Evolutionary conservation across 495 filamentous ascomycete genomes (phyloP), one percentile per base, ranked within the genome.

Genomic region (Penicillium turbatum): DNA sequence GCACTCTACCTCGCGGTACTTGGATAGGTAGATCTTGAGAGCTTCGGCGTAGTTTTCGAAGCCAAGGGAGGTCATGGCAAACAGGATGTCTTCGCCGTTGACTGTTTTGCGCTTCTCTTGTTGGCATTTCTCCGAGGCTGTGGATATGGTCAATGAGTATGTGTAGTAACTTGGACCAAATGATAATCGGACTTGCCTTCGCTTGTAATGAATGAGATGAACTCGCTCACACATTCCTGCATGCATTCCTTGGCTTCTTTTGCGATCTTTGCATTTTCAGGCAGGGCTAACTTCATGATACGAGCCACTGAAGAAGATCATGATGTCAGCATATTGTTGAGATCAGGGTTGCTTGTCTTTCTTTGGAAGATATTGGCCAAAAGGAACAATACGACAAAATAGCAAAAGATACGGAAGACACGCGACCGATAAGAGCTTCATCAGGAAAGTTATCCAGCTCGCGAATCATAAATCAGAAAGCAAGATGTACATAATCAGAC

Each of bases 191-290:
- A 40, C 38, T 24, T 10, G 24, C 38, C 38, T 81, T 98, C 93
- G 69, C 92, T 97, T 19, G 93, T 98, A 72, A 98, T 98, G 78
- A 98, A 98, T n/a, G 92, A 97, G 78, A 98, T 98, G 73, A 97
- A 98, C 79, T 98, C 93, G 86, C 92, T 97, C 55, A 98, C 93
- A 65, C 93, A 98, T 74, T 98, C 93, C 72, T 98, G 93, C 93
- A 98, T 97, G 74, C 93, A 98, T 69, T 98, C 93, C 70, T 98
- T 98, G 32, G 93, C 93, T 71, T 98, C 93, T 65, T 98, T 98
- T 37, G 93, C 93, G 56, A 98, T 98, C 79, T 98, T 98, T 52
- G 93, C 93, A 71, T 98, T 98, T 57, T 98, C 95, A 13, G 93
- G 93, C 19, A 98, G 77, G 4, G 93, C 93, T 49, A 86, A 85